These are phyloP conservation scores for Malus sylvestris DNA, from an alignment of 306 rosid species.

Conservation along the genomic window DNA sequence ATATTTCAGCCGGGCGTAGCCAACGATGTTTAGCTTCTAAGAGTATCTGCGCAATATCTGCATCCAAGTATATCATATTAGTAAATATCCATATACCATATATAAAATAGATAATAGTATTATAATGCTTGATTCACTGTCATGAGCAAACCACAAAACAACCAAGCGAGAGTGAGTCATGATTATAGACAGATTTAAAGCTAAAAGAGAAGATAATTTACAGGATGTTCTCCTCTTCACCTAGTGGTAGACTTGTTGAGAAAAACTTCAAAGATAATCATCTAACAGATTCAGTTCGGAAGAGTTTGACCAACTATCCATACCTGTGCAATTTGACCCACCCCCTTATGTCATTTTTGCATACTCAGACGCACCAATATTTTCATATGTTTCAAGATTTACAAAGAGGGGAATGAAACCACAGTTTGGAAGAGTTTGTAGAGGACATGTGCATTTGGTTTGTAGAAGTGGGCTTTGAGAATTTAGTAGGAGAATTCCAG, in stretches of 20 bases:
- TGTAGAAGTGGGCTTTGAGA: background rate
- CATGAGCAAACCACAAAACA: background rate
- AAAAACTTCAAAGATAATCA: background rate
- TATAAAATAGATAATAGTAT: background rate
- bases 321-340: background rate
- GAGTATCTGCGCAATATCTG: constrained; percentile 59
- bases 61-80: constrained; percentile 22
- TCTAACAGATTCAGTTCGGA: background rate
- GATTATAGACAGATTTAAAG: background rate
- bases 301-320: no score
- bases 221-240: background rate
- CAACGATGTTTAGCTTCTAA: constrained; percentile 80
- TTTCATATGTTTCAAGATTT: background rate
- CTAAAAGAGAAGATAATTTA: background rate
- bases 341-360: background rate
- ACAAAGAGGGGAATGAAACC: background rate
- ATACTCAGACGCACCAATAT: background rate
- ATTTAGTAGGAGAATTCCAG: background rate
- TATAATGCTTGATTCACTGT: background rate
- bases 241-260: background rate
- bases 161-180: background rate
- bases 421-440: background rate
- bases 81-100: background rate
- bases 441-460: background rate
- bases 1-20: constrained; percentile 87